A percentile compares a stretch with the other conserved stretches of the same genome.
Conservation (phyloP, 202 grass and related monocot genomes). For the Schoenoplectus tabernaemontani region DNA sequence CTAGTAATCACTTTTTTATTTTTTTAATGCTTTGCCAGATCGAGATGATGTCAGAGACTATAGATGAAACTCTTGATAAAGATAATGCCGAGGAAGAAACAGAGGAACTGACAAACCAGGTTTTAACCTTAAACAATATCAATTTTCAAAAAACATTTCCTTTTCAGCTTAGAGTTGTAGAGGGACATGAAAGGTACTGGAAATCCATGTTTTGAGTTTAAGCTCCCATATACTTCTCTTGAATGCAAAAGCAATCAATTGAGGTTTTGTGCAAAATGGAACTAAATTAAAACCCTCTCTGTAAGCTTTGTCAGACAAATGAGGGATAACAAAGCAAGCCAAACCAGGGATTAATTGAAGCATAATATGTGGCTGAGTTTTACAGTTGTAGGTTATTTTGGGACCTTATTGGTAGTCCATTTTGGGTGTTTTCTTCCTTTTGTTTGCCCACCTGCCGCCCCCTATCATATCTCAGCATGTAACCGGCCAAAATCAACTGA, state of each 20-base stretch:
- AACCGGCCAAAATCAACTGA: neutral
- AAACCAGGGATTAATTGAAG: neutral
- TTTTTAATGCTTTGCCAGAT: constrained; percentile 39
- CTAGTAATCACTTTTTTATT: neutral
- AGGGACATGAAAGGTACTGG: neutral
- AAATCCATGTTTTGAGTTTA: neutral
- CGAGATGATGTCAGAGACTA: constrained; percentile 98
- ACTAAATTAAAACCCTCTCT: neutral
- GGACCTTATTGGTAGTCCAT: neutral
- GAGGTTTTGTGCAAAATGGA: neutral
- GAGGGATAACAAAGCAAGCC: neutral
- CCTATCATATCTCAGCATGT: neutral
- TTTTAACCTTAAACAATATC: constrained; percentile 51
- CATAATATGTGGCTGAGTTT: neutral
- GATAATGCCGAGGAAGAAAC: constrained; percentile 99
- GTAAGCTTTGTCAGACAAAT: neutral
- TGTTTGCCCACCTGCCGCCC: neutral
- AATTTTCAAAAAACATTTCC: constrained; percentile 3
- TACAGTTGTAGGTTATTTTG: neutral
- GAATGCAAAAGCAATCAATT: neutral
- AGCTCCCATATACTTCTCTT: neutral
- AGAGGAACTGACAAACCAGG: constrained; percentile 99
- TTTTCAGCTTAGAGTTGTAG: neutral
- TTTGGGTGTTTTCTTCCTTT: neutral
- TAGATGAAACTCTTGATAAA: constrained; percentile 97